Evolutionary conservation across 208 protist genomes (phyloP).

Genomic region (Angomonas ambiguus): DNA sequence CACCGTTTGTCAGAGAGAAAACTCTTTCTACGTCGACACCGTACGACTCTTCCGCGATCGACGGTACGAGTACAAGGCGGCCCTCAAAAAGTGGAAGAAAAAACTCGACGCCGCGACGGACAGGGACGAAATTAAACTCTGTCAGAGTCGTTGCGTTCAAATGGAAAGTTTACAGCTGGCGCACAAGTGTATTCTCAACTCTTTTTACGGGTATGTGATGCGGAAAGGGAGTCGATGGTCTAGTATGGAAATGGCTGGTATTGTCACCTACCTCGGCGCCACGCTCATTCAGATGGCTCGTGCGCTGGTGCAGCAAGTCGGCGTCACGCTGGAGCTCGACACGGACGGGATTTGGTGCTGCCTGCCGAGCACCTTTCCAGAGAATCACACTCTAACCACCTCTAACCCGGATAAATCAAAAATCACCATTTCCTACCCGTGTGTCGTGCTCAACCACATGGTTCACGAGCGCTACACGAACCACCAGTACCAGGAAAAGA

Average conservation of each 20-base stretch:
- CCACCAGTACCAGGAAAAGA: constrained; percentile 97
- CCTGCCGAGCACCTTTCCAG: constrained; percentile 96
- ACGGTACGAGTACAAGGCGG: constrained; percentile 98
- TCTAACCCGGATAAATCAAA: constrained; percentile 53
- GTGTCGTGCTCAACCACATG: constrained; percentile 98
- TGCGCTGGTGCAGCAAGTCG: constrained; percentile 96
- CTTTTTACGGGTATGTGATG: constrained; percentile 99
- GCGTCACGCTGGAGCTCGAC: constrained; percentile 99
- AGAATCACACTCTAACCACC: constrained; percentile 93
- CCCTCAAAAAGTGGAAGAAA: constrained; percentile 95
- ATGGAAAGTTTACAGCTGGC: constrained; percentile 99
- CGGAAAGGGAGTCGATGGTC: constrained; percentile 98
- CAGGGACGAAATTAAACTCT: constrained; percentile 82
- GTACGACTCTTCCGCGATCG: constrained; percentile 99
- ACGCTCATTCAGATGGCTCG: constrained; percentile 98
- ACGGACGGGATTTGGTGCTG: constrained; percentile 99
- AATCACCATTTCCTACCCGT: constrained; percentile 94
- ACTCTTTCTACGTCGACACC: constrained; percentile 99
- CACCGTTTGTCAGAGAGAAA: constrained; percentile 99
- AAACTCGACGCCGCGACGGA: constrained; percentile 84
- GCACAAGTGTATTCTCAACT: constrained; percentile 99
- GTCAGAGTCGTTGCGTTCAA: constrained; percentile 93
- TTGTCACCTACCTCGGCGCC: constrained; percentile 97
- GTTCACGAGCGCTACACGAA: constrained; percentile 98
- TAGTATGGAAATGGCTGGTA: constrained; percentile 99